phyloP scores from a whole-genome alignment of 345 rosid genomes.

The Eucalyptus polybractea region DNA sequence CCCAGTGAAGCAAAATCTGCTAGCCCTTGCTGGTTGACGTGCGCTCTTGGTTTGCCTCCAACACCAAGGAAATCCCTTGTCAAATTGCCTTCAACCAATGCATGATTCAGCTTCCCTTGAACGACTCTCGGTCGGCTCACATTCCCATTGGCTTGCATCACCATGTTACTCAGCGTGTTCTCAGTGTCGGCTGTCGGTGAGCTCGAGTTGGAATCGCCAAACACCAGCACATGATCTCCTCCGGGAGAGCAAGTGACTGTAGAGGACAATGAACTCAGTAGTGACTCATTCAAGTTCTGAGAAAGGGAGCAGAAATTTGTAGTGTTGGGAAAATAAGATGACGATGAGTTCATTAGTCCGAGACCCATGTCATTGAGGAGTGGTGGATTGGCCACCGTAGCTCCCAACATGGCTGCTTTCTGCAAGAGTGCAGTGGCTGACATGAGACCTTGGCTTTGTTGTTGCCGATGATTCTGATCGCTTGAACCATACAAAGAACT shows the following conservation, averaged over 20 bases:
- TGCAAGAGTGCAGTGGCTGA: neutral
- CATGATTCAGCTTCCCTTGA: neutral
- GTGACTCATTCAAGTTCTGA: neutral
- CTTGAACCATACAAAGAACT: neutral
- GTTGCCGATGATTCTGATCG: neutral
- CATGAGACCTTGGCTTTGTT: neutral
- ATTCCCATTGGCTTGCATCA: neutral
- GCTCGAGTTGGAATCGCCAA: neutral
- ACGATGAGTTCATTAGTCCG: neutral
- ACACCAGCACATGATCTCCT: neutral
- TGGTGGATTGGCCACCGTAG: neutral
- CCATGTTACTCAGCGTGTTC: neutral
- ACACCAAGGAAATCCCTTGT: constrained; percentile 36
- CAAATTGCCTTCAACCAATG: neutral
- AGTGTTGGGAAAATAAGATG: neutral
- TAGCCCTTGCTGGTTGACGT: neutral
- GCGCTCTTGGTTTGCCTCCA: constrained; percentile 10
- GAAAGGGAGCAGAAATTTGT: neutral
- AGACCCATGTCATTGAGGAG: neutral
- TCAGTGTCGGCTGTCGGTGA: neutral
- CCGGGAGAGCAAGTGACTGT: neutral
- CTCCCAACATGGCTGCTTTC: neutral
- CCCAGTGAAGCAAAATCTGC: neutral
- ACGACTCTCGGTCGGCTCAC: neutral
- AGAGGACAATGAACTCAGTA: neutral